Conservation (phyloP, 169 alveolate genomes). For the Plasmodium vinckei region DNA sequence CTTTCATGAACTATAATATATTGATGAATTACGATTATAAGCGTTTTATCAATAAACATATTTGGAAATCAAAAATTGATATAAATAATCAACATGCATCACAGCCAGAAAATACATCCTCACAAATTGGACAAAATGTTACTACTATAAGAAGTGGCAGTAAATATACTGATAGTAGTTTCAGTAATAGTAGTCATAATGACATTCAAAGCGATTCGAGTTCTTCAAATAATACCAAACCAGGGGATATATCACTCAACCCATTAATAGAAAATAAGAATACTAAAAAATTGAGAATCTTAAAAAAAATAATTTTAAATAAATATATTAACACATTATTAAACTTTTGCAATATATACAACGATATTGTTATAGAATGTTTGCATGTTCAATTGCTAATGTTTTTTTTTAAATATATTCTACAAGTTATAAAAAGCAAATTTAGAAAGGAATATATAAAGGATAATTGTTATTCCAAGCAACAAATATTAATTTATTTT, state of each 20-base stretch:
- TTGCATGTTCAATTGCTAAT: constrained; percentile 48
- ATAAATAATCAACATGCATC: background rate
- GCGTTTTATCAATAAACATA: background rate
- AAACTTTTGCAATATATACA: constrained; percentile 53
- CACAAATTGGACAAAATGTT: background rate
- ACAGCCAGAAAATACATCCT: background rate
- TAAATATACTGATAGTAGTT: background rate
- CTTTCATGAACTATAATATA: constrained; percentile 7
- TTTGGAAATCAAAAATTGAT: background rate
- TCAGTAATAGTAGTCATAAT: background rate
- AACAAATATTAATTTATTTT: constrained; percentile 21
- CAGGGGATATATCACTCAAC: background rate
- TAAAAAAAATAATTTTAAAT: constrained; percentile 33
- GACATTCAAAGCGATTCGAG: background rate
- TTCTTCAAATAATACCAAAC: background rate
- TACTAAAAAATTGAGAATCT: constrained; percentile 8
- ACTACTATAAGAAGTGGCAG: background rate
- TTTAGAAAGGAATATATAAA: constrained; percentile 17
- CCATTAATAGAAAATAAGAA: constrained; percentile 3
- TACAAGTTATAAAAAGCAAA: constrained; percentile 27
- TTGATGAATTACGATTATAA: constrained; percentile 22
- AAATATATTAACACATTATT: constrained; percentile 40
- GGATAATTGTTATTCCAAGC: constrained; percentile 1
- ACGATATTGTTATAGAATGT: constrained; percentile 62
- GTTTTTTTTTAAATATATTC: constrained; percentile 50